Base-by-base conservation (phyloP, 2,329 filamentous ascomycete genomes). In the Fusarium sp. region DNA sequence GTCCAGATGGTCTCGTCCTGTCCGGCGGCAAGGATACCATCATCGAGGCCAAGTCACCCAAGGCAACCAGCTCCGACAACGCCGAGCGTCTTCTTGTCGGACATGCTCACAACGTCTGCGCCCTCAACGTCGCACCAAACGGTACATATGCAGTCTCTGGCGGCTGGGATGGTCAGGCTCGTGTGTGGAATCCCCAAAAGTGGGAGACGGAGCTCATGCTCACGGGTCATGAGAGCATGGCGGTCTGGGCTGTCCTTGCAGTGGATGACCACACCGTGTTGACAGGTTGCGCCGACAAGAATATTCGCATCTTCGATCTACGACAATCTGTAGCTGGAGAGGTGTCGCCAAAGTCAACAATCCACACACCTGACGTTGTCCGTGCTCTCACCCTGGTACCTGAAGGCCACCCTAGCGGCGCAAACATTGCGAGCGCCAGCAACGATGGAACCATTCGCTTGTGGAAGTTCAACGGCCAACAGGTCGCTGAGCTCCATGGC, bases 11-110 rank as follows among this genome's bases (percentile, higher is more conserved):
- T 11, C 85, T 97, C 4, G 85, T 98, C 38, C 85, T 97, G 7
- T 96, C 94, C 0, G 93, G 92, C 69, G 96, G 96, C 62, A 92
- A 95, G 76, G 96, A 98, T 77, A 91, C 93, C 31, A 91, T 98
- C 69, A 95, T 99, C 74, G 95, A 98, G 78, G 92, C 96, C 53
- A 90, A 93, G 75, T 88, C 90, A 67, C 91, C 92, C 5, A 85
- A 84, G 10, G 87, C 90, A 56, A 79, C 85, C 25, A 83, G 90
- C 1, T 86, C 90, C 31, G 91, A 93, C 70, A 91, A 95, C 79
- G 92, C 95, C 8, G 92, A 97, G 72, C 91, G 92, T 20, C 85
- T 98, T 67, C 85, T 99, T 9, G 83, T 97, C 55, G 95, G 96
- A 11, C 96, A 99, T 77, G 86, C 87, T 18, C 87, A 91, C 78